These are phyloP conservation scores for Prinsepia uniflora DNA, from an alignment of 306 rosid species.

Conservation along the genomic window DNA sequence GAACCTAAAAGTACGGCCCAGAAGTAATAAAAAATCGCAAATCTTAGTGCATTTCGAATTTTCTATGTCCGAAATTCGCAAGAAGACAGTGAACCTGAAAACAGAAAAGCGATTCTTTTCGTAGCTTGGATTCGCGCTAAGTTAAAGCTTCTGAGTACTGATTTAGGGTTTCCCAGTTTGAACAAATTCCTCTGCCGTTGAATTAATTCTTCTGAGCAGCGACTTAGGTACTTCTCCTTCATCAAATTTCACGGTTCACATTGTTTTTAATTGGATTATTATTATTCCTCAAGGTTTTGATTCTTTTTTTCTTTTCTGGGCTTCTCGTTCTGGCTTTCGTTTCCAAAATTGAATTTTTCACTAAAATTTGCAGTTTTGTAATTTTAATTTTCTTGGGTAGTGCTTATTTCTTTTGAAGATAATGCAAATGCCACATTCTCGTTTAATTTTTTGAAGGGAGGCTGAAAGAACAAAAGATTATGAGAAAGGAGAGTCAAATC, in stretches of 20 bases:
- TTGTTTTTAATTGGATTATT: not conserved
- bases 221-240: constrained; percentile 2
- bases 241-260: not conserved
- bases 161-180: constrained; percentile 13
- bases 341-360: not conserved
- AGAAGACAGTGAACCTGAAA: not conserved
- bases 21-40: not conserved
- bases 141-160: constrained; percentile 4
- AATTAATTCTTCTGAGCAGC: not conserved
- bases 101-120: not conserved
- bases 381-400: not conserved
- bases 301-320: not conserved
- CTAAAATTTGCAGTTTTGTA: not conserved
- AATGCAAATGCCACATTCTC: not conserved
- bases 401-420: not conserved
- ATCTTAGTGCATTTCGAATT: not conserved
- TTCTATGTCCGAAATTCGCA: not conserved
- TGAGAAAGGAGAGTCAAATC: not conserved
- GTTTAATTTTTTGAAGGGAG: not conserved
- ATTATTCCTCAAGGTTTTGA: not conserved
- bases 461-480: not conserved
- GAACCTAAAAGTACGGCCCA: not conserved
- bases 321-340: not conserved
- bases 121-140: not conserved
- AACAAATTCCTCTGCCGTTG: not conserved